Percentiles rank a stretch among this genome's conserved stretches.
Conservation (phyloP, 2,329 filamentous ascomycete genomes). For the Monilinia polystroma region DNA sequence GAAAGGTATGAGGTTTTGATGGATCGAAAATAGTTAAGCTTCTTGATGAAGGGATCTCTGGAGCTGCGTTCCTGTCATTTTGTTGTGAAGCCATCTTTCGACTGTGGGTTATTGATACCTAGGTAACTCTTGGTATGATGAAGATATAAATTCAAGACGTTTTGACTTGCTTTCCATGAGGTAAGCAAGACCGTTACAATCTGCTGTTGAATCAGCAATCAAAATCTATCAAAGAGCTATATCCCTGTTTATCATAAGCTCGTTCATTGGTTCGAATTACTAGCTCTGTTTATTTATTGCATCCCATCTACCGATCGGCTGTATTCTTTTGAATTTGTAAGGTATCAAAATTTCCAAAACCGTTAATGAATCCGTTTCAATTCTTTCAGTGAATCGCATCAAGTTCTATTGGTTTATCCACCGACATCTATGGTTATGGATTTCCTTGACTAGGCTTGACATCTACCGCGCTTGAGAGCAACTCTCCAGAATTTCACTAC, state of each 20-base stretch:
- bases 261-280: neutral
- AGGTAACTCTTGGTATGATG: neutral
- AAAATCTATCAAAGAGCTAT: conserved; percentile 8
- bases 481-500: neutral
- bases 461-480: neutral
- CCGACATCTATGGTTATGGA: no score
- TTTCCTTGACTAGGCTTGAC: no score
- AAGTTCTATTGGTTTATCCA: no score
- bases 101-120: neutral
- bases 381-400: no score
- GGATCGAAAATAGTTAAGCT: conserved; percentile 46
- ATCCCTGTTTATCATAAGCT: neutral
- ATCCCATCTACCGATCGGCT: no score
- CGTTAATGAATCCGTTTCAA: no score
- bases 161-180: no score
- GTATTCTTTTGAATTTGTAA: neutral
- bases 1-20: conserved; percentile 56
- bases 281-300: neutral
- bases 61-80: neutral
- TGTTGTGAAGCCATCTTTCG: conserved; percentile 9
- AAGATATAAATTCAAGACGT: neutral
- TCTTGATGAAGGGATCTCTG: neutral
- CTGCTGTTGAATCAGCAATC: neutral
- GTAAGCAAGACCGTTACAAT: no score
- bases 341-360: no score